Evolutionary conservation across 148 eudicot genomes (phyloP), one percentile per base, ranked within the genome.

Genomic region (Rhododendron ovatum): DNA sequence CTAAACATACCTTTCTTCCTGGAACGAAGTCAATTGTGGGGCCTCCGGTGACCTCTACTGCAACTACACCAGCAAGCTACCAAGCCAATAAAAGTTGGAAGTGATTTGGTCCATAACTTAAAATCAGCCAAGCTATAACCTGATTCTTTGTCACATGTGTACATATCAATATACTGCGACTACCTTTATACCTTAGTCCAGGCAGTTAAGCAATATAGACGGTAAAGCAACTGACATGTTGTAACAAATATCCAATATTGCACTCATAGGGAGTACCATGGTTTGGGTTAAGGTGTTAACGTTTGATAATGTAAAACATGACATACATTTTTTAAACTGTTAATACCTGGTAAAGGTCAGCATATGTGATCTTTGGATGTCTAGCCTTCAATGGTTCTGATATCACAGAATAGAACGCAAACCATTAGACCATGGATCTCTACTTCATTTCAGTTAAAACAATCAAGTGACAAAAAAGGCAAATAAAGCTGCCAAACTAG

Each of bases 1-100:
- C 7, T 3, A 20, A 33, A 79, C 88, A 33, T 91, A 95, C 98
- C 96, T 88, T 88, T 84, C 99, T 91, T 79, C 98, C 99, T 1
- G 98, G 94, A 65, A 90, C 90, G 33, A 95, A 96, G 43, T 92
- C 89, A 61, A 96, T 92, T 59, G 91, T 89, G 35, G 99, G 99
- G 20, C 98, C 99, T 17, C 98, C 99, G 55, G 99, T 92, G 83
- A 96, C 88, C 91, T 96, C 99, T 83, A 95, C 98, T 33, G 99
- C 98, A 84, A 94, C 95, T 73, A 95, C 95, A 69, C 99, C 98
- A 74, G 99, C 99, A 33, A 96, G 95, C 99, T 96, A 93, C 82
- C 88, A 83, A 84, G 57, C 79, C 73, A 33, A n/a, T 80, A 13
- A 37, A 28, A 81, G 55, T 6, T 74, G 65, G 26, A 79, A 59